These are phyloP conservation scores for Diaporthe amygdali DNA, from an alignment of 2,329 filamentous ascomycete species.

Conservation along the genomic window DNA sequence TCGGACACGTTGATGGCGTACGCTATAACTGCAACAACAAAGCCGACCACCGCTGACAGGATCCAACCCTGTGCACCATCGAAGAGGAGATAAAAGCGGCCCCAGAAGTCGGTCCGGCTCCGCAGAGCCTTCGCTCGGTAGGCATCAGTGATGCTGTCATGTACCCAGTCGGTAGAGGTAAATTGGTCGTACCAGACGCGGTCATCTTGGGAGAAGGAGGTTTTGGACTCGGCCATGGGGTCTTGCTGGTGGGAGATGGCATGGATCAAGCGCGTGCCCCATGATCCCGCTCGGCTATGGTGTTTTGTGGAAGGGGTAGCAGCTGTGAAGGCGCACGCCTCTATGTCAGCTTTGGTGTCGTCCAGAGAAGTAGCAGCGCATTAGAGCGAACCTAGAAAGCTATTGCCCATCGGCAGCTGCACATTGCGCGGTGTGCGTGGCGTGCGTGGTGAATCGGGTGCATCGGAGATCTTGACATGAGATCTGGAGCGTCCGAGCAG, in stretches of 20 bases:
- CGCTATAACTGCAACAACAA: constrained; percentile 82
- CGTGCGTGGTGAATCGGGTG: constrained; percentile 2
- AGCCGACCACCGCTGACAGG: constrained; percentile 86
- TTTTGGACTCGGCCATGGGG: constrained; percentile 67
- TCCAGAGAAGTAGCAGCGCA: background rate
- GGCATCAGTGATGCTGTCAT: constrained; percentile 94
- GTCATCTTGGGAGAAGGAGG: constrained; percentile 76
- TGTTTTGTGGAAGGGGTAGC: constrained; percentile 47
- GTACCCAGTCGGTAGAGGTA: constrained; percentile 97
- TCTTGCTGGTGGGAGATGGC: constrained; percentile 65
- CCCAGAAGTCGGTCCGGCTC: constrained; percentile 81
- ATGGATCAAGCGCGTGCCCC: constrained; percentile 64
- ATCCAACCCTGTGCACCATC: constrained; percentile 96
- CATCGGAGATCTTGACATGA: constrained; percentile 22
- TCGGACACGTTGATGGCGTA: constrained; percentile 92
- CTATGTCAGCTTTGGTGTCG: constrained; percentile 17
- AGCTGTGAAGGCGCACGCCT: constrained; percentile 34
- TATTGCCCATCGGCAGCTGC: constrained; percentile 10
- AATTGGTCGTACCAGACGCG: constrained; percentile 99
- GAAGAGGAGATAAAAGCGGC: constrained; percentile 76
- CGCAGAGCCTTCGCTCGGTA: constrained; percentile 85
- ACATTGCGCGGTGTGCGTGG: background rate
- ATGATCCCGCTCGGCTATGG: constrained; percentile 64
- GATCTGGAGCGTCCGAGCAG: constrained; percentile 17
- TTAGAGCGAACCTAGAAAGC: constrained; percentile 27